Evolutionary conservation across 176 grass and related monocot genomes (phyloP).

Genomic region (Oryza glumipatula): DNA sequence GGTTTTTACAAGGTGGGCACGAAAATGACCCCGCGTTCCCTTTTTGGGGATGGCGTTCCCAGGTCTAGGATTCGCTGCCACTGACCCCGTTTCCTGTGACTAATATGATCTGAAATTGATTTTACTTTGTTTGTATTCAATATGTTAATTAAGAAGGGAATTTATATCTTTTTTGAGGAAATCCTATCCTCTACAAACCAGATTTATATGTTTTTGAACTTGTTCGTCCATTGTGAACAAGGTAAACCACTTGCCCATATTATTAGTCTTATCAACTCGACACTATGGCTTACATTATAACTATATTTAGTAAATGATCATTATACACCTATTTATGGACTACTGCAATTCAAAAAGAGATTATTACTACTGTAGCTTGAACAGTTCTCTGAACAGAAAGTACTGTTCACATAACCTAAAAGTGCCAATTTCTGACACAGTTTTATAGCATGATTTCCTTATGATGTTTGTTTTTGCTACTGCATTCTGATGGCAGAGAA

Average conservation of each 20-base stretch:
- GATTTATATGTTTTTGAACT: neutral
- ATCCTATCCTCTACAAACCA: neutral
- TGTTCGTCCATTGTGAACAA: neutral
- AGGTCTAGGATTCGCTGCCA: too few relatives aligned
- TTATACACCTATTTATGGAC: neutral
- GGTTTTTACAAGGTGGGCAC: too few relatives aligned
- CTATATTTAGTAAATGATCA: neutral
- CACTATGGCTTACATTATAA: neutral
- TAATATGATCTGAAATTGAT: neutral
- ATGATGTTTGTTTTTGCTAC: neutral
- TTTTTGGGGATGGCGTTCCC: too few relatives aligned
- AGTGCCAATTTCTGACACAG: neutral
- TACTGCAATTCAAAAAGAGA: neutral
- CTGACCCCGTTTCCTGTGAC: too few relatives aligned
- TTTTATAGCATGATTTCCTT: neutral
- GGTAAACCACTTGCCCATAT: neutral
- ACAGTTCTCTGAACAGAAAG: too few relatives aligned
- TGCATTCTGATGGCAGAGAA: neutral
- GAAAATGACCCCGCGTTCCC: too few relatives aligned
- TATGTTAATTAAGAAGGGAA: neutral
- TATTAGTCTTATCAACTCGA: neutral
- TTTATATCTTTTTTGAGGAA: neutral
- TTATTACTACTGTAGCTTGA: neutral
- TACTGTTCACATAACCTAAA: neutral
- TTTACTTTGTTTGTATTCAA: neutral